A percentile compares a stretch with the other conserved stretches of the same genome.
Conservation (phyloP, 2,329 filamentous ascomycete species). For the Pseudogymnoascus sp. region DNA sequence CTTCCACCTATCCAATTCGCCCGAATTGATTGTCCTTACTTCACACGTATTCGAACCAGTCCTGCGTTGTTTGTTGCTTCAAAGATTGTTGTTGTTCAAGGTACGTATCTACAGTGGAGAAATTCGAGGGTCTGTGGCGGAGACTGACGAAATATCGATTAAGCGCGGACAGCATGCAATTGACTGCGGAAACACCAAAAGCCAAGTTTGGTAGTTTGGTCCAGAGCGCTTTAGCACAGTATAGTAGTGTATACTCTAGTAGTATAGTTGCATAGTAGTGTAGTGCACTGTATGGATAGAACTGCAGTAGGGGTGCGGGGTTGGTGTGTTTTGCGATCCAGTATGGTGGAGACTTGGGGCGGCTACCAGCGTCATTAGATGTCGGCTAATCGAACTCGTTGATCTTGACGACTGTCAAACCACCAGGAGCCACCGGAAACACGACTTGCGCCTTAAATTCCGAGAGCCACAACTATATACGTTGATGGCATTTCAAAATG, state of each 20-base stretch:
- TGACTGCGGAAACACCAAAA: background rate
- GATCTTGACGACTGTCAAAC: background rate
- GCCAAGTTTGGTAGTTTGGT: background rate
- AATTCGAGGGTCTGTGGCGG: background rate
- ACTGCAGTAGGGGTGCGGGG: background rate
- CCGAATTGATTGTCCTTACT: background rate
- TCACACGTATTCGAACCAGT: background rate
- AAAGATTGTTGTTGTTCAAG: background rate
- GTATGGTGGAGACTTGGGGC: background rate
- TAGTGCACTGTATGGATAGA: background rate
- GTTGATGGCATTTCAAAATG: background rate
- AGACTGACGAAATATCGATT: background rate
- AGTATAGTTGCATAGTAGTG: background rate
- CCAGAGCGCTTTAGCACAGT: background rate
- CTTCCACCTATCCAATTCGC: background rate
- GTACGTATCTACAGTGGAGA: slow-evolving; percentile 7
- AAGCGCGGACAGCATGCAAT: background rate
- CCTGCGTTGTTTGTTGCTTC: slow-evolving; percentile 1
- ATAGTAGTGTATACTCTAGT: slow-evolving; percentile 1
- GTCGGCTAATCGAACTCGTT: background rate
- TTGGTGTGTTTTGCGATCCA: background rate
- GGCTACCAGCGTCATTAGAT: background rate
- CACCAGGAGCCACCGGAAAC: background rate
- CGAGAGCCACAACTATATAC: background rate
- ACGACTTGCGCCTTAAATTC: background rate